Evolutionary conservation across 2,329 filamentous ascomycete species (phyloP).

Genomic region (Apiospora pterosperma): DNA sequence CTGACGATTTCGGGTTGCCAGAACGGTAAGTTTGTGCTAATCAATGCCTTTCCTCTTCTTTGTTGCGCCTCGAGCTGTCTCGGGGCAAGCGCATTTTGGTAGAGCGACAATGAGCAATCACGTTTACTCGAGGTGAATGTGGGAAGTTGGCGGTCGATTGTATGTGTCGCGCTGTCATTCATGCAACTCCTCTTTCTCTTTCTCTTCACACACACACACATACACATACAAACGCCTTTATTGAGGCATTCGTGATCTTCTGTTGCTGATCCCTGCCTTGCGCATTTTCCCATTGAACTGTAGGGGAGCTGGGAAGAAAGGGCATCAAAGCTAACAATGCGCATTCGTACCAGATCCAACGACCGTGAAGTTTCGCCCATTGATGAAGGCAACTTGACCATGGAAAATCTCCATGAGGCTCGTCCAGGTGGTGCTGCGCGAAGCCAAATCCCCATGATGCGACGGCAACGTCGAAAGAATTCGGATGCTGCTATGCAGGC

Average conservation of each 20-base stretch:
- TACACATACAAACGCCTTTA: not conserved
- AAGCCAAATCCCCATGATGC: conserved; percentile 50
- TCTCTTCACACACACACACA: no score
- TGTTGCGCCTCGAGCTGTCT: conserved; percentile 8
- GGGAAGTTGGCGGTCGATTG: not conserved
- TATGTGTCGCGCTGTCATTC: not conserved
- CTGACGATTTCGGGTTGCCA: conserved; percentile 37
- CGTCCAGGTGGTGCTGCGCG: conserved; percentile 22
- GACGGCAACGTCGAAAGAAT: conserved; percentile 45
- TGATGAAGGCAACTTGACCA: conserved; percentile 37
- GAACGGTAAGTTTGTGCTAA: conserved; percentile 36
- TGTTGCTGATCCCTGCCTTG: not conserved
- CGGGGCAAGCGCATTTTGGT: not conserved
- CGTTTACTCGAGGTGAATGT: conserved; percentile 7
- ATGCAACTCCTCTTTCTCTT: not conserved
- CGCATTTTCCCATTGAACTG: not conserved
- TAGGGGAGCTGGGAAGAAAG: not conserved
- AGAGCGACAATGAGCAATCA: not conserved
- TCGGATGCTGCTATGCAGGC: conserved; percentile 34
- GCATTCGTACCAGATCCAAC: conserved; percentile 18
- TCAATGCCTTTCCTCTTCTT: conserved; percentile 7
- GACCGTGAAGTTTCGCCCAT: conserved; percentile 50
- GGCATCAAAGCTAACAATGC: conserved; percentile 18
- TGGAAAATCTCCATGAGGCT: conserved; percentile 18
- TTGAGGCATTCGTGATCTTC: not conserved